Conservation (phyloP, 345 rosid species). For the Syzygium grande region DNA sequence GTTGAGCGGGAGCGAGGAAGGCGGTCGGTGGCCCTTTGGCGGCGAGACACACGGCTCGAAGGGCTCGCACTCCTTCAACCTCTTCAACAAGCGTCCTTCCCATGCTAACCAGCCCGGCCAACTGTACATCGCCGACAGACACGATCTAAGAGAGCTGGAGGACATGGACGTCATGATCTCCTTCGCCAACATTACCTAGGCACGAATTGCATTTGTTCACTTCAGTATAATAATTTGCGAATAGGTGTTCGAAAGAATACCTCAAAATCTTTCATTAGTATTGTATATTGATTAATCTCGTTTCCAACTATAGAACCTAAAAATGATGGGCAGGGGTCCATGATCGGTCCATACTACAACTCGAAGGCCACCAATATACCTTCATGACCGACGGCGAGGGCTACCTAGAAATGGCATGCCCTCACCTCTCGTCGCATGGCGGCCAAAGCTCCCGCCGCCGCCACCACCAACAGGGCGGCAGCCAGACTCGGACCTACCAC, state of each 20-base stretch:
- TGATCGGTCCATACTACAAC: slow-evolving; percentile 32
- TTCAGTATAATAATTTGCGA: neutral
- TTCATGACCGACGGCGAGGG: slow-evolving; percentile 26
- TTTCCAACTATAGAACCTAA: neutral
- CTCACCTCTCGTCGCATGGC: slow-evolving; percentile 10
- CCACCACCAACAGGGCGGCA: neutral
- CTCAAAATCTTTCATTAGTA: neutral
- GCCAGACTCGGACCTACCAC: slow-evolving; percentile 3
- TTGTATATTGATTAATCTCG: neutral
- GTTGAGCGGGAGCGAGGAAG: slow-evolving; percentile 11
- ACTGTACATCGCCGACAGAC: slow-evolving; percentile 12
- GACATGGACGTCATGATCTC: slow-evolving; percentile 16
- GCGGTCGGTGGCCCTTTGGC: slow-evolving; percentile 31
- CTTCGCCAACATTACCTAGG: slow-evolving; percentile 26
- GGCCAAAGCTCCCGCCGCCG: neutral
- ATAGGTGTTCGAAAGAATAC: neutral
- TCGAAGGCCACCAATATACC: slow-evolving; percentile 23
- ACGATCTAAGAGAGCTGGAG: slow-evolving; percentile 15
- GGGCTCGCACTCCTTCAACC: slow-evolving; percentile 10
- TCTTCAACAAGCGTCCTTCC: slow-evolving; percentile 14
- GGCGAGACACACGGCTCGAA: neutral
- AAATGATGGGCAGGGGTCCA: slow-evolving; percentile 17
- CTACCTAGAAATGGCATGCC: slow-evolving; percentile 37
- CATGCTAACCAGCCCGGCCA: slow-evolving; percentile 26
- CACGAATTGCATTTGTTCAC: neutral